These are phyloP conservation scores for Hemisphaericaspora xylanilytica DNA, from an alignment of 1,139 yeast genomes.

Conservation along the genomic window DNA sequence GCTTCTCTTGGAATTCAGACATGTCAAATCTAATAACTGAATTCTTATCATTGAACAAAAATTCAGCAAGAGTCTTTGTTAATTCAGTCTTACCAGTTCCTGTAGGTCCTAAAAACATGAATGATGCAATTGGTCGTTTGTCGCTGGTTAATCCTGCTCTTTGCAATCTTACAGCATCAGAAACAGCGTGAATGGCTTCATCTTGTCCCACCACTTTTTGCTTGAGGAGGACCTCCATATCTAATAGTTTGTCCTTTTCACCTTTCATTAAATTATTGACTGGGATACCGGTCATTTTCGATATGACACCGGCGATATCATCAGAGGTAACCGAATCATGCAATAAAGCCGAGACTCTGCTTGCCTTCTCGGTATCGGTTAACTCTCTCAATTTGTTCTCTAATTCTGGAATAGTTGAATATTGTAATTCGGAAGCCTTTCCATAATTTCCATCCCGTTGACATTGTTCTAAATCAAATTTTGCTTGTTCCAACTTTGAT, in stretches of 20 bases:
- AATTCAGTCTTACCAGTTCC: slow-evolving; percentile 98
- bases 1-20: slow-evolving; percentile 97
- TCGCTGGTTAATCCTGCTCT: slow-evolving; percentile 95
- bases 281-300: slow-evolving; percentile 95
- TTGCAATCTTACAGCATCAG: slow-evolving; percentile 94
- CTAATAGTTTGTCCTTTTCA: slow-evolving; percentile 84
- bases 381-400: slow-evolving; percentile 53
- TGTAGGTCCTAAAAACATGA: slow-evolving; percentile 94
- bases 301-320: slow-evolving; percentile 88
- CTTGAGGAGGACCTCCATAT: slow-evolving; percentile 78
- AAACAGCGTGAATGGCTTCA: slow-evolving; percentile 83
- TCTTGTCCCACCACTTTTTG: slow-evolving; percentile 91
- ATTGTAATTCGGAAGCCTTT: slow-evolving; percentile 85
- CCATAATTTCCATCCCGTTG: slow-evolving; percentile 86
- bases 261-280: slow-evolving; percentile 90
- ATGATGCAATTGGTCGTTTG: slow-evolving; percentile 92
- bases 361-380: slow-evolving; percentile 31
- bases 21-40: slow-evolving; percentile 90
- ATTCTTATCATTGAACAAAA: slow-evolving; percentile 81
- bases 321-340: slow-evolving; percentile 95
- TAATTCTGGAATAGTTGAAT: slow-evolving; percentile 77
- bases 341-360: slow-evolving; percentile 38
- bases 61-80: slow-evolving; percentile 88
- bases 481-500: slow-evolving; percentile 79
- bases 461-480: slow-evolving; percentile 74